Evolutionary conservation across 257 asterid species (phyloP), one percentile per base, ranked within the genome.

Genomic region (Datura wrightii): DNA sequence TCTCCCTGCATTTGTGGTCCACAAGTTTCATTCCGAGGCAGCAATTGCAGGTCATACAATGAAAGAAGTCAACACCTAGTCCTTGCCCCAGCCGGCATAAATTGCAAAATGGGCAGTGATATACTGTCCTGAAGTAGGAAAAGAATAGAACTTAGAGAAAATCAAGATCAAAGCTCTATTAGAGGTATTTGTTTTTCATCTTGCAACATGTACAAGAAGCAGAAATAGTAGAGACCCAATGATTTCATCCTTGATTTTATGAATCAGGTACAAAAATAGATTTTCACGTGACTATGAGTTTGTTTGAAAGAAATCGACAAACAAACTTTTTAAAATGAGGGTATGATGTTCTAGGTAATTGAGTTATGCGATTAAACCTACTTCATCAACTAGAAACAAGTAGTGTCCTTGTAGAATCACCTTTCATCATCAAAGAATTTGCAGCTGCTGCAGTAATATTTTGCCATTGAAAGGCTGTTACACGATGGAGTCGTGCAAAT

Each of bases 61-160:
- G 98, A 86, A 92, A 93, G 87, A 92, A 93, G 88, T 96, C 99
- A 81, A 91, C 82, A 85, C 99, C 99, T 46, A 96, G 98, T 56
- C 99, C 99, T 84, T 87, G 92, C 37, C 99, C 99, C 76, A 96
- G 90, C 79, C 99, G 98, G 88, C 99, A 96, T 86, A 96, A 87
- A 87, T 96, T 96, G 94, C 99, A 96, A 90, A 89, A 96, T 18
- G 99, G 99, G 84, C 99, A 96, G 79, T 96, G 99, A 87, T 96
- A 96, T 55, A 96, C 94, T 78, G 92, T 92, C 94, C 99, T 96
- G 93, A 65, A 87, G 66, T 74, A 83, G 70, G 76, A 82, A 48
- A 67, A 16, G 5, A 54, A 72, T 31, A 50, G 62, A 53, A 84
- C 6, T 6, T 8, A 34, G 85, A 60, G 80, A 50, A 70, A 79